phyloP scores from a whole-genome alignment of 2,329 filamentous ascomycete genomes.

The Phaeoacremonium minimum region DNA sequence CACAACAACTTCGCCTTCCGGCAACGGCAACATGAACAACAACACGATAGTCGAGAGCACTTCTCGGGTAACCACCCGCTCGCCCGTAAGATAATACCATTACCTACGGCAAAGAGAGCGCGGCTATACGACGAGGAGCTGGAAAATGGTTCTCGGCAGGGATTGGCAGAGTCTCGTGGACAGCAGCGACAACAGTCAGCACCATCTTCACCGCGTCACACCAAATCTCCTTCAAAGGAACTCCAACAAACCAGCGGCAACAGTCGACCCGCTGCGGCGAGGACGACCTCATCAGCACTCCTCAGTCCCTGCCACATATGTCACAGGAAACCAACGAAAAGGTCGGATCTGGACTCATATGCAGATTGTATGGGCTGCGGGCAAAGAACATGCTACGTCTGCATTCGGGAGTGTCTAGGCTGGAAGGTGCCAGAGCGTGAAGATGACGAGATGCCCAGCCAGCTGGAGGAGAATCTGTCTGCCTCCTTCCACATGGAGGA shows the following conservation, averaged over 20 bases:
- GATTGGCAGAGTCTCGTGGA: no score
- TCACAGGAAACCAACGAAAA: conserved; percentile 59
- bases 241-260: conserved; percentile 3
- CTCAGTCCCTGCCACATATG: conserved; percentile 64
- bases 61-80: not conserved
- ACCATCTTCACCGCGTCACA: not conserved
- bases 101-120: conserved; percentile 5
- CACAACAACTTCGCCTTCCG: conserved; percentile 4
- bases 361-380: conserved; percentile 60
- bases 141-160: no score
- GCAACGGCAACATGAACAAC: conserved; percentile 5
- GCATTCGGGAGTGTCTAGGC: conserved; percentile 58
- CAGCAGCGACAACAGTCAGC: not conserved
- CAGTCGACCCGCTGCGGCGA: conserved; percentile 13
- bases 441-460: conserved; percentile 5
- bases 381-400: conserved; percentile 64
- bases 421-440: conserved; percentile 27
- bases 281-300: no score
- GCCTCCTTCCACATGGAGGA: conserved; percentile 47
- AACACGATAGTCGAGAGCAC: no score
- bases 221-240: not conserved
- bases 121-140: conserved; percentile 5
- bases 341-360: conserved; percentile 62
- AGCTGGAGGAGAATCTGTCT: not conserved
- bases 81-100: conserved; percentile 6